Evolutionary conservation across 805 yeast genomes (phyloP), one percentile per base, ranked within the genome.

Genomic region (Naumovozyma dairenensis): DNA sequence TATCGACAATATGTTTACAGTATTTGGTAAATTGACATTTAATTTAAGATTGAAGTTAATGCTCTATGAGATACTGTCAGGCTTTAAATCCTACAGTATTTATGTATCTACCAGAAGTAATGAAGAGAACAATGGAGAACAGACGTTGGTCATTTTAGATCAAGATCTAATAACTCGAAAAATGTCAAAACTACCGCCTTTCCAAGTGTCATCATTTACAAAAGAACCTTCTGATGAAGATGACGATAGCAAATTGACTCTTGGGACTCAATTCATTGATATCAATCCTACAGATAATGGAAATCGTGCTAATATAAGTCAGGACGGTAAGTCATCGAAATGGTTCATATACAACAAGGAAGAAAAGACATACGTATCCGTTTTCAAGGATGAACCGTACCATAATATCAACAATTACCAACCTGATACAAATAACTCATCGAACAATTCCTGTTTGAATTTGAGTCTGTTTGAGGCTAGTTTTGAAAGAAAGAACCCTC

Each of bases 121-220:
- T 14, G 39, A 34, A 21, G 39, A 35, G n/a, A 22, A 20, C n/a
- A 31, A 33, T 9, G 21, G 22, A 21, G 16, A 16, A 18, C 17
- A 9, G 10, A 25, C 19, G 5, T 12, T 25, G 28, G 28, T 13
- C 7, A 28, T 28, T 28, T 12, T 24, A 4, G 19, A 28, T 18
- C 13, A 28, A 17, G 13, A 28, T 6, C 10, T 13, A n/a, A 24
- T 24, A 8, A 12, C 26, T 10, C 26, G 14, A 6, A 24, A 24
- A 24, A 6, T 24, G 6, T 12, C 5, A 10, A 37, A 44, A 8
- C 34, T 56, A 10, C 59, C 61, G 13, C 59, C 59, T 6, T 56
- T 56, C 27, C 47, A 51, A 36, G 55, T 55, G 5, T 53, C 60
- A 8, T 56, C 60, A 10, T 56, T 56, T 25, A 37, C 44, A 15